Base-by-base conservation (phyloP, 148 eudicot species). In the Rhododendron molle region DNA sequence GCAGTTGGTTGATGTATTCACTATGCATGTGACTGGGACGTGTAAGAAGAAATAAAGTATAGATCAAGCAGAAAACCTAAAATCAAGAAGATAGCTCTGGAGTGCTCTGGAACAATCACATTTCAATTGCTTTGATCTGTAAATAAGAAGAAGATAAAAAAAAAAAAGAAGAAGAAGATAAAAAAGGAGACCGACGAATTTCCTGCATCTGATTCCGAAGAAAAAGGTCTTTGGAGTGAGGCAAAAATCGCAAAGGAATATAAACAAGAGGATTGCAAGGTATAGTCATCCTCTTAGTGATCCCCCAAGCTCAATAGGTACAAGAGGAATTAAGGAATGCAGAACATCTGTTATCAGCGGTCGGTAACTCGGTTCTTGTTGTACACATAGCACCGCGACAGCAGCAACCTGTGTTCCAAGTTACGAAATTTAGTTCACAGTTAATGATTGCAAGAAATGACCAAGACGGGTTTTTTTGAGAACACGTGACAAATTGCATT, bases 291-390 rank as follows among this genome's bases (percentile, higher is more conserved):
- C 78, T 88, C 93, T 90, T 76, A 94, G 89, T 76, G 95, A 91
- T 40, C 96, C 97, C 26, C 98, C 96, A 26, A 94, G 94, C 78
- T 94, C 93, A 62, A 85, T 85, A 32, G 97, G 95, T 32, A 96
- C 98, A 43, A 96, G 94, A 43, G 97, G 98, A 85, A 96, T 90
- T 34, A 96, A 90, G 50, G 98, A 96, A 86, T 96, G 98, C 72
- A 96, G 86, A 72, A 96, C 94, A 81, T 96, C 95, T 9, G 96
- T 94, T 69, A 94, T 96, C 89, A 96, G 80, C 20, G 98, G 98
- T 65, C 98, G 88, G 86, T 95, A 96, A 86, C 97, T 93, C 30
- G 98, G 95, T 89, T 96, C 97, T 4, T 95, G 91, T 86, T 96
- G 98, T 58, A 96, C 91, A 74, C 98, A 96, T 54, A 96, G 88